Percentiles rank a stretch among this genome's conserved stretches.
phyloP scores from a whole-genome alignment of 208 protist genomes.

The Dictyostelium gargantuum region DNA sequence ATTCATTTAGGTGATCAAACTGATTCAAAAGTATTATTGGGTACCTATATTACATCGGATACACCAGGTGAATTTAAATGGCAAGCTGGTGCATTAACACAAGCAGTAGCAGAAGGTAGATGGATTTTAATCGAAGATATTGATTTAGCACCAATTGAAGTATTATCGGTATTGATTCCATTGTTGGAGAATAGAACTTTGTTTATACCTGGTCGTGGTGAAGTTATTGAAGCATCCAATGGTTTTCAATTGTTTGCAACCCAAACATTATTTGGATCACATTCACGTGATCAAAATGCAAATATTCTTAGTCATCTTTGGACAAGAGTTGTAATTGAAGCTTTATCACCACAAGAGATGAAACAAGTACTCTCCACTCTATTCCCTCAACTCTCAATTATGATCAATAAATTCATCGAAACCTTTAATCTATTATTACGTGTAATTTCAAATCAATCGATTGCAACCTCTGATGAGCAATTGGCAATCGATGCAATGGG shows the following conservation, averaged over 20 bases:
- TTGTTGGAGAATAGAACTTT: slow-evolving; percentile 95
- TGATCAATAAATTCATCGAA: slow-evolving; percentile 78
- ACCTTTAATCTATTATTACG: slow-evolving; percentile 53
- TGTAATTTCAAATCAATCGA: neutral
- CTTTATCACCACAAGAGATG: slow-evolving; percentile 74
- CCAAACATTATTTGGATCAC: slow-evolving; percentile 68
- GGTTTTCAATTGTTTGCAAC: slow-evolving; percentile 91
- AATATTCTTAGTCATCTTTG: slow-evolving; percentile 77
- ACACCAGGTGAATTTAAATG: slow-evolving; percentile 98
- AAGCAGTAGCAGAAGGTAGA: slow-evolving; percentile 94
- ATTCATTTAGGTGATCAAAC: slow-evolving; percentile 97
- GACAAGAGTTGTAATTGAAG: slow-evolving; percentile 79
- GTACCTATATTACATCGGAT: slow-evolving; percentile 98
- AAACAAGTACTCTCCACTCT: slow-evolving; percentile 59
- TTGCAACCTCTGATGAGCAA: neutral
- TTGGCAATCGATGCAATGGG: neutral
- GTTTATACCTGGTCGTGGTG: slow-evolving; percentile 96
- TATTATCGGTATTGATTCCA: slow-evolving; percentile 96
- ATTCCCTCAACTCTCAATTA: slow-evolving; percentile 61
- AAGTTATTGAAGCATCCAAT: slow-evolving; percentile 86
- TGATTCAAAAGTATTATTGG: slow-evolving; percentile 98
- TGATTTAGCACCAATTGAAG: slow-evolving; percentile 97
- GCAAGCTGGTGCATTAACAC: slow-evolving; percentile 96
- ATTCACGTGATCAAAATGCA: slow-evolving; percentile 36
- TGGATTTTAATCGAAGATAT: slow-evolving; percentile 99